These are phyloP conservation scores for Cyberlindnera mrakii DNA, from an alignment of 805 yeast species.

Conservation along the genomic window DNA sequence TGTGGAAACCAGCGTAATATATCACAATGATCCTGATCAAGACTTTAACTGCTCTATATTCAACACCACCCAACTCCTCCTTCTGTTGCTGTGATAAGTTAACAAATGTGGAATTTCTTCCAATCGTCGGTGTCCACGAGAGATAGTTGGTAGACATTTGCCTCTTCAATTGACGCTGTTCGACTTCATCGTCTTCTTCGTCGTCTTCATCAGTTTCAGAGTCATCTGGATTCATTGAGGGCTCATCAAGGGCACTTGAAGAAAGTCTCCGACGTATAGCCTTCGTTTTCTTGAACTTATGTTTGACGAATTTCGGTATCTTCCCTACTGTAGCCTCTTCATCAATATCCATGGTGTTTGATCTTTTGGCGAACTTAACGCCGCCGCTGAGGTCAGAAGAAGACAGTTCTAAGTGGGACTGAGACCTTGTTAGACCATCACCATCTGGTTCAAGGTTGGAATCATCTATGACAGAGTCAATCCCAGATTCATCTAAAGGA, in stretches of 20 bases:
- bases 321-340: constrained; percentile 22
- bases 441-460: constrained; percentile 18
- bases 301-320: constrained; percentile 41
- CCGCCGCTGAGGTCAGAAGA: constrained; percentile 32
- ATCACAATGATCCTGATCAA: constrained; percentile 55
- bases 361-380: constrained; percentile 34
- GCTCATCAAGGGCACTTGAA: constrained; percentile 20
- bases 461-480: constrained; percentile 1
- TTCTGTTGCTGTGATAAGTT: constrained; percentile 77
- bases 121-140: constrained; percentile 88
- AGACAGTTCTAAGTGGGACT: constrained; percentile 30
- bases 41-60: constrained; percentile 81
- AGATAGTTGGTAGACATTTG: constrained; percentile 58
- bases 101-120: constrained; percentile 88
- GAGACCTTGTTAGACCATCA: constrained; percentile 17
- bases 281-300: constrained; percentile 26
- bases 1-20: constrained; percentile 75
- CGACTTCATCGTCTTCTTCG: constrained; percentile 27
- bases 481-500: neutral
- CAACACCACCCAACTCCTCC: constrained; percentile 96
- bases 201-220: constrained; percentile 29
- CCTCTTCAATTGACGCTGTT: constrained; percentile 25
- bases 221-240: constrained; percentile 19
- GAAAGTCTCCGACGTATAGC: constrained; percentile 22
- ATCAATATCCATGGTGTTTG: constrained; percentile 40